Percentiles rank a stretch among this genome's conserved stretches.
phyloP scores from a whole-genome alignment of 2,329 filamentous ascomycete species.

The Lasiodiplodia sp. region DNA sequence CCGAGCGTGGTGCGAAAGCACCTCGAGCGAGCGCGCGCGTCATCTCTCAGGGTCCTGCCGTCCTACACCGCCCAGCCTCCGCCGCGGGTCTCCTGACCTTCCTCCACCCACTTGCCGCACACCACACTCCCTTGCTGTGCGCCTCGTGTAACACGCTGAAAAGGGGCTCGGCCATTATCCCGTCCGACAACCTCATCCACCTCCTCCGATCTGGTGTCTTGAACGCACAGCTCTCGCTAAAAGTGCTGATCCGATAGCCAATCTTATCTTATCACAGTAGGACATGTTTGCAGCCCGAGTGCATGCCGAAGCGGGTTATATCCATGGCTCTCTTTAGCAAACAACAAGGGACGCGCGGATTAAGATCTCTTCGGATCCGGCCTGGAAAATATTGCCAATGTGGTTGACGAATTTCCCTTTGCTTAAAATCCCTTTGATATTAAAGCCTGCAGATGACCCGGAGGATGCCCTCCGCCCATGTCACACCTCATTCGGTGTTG shows the following conservation, averaged over 20 bases:
- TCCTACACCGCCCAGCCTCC: neutral
- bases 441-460: too few relatives aligned
- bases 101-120: neutral
- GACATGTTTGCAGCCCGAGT: neutral
- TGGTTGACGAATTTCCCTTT: too few relatives aligned
- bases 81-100: neutral
- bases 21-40: conserved; percentile 8
- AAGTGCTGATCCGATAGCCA: neutral
- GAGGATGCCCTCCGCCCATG: too few relatives aligned
- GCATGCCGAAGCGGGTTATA: neutral
- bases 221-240: too few relatives aligned
- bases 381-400: too few relatives aligned
- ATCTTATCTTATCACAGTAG: conserved; percentile 1
- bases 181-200: neutral
- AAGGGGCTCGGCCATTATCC: neutral
- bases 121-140: neutral
- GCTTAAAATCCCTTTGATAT: too few relatives aligned
- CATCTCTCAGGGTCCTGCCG: conserved; percentile 22
- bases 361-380: too few relatives aligned
- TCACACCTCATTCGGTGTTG: too few relatives aligned
- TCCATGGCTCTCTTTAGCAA: too few relatives aligned
- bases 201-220: neutral
- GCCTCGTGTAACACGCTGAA: neutral
- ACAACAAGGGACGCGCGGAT: too few relatives aligned
- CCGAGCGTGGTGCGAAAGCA: neutral